Evolutionary conservation across 2,329 filamentous ascomycete species (phyloP).

Genomic region (Fonsecaea erecta): DNA sequence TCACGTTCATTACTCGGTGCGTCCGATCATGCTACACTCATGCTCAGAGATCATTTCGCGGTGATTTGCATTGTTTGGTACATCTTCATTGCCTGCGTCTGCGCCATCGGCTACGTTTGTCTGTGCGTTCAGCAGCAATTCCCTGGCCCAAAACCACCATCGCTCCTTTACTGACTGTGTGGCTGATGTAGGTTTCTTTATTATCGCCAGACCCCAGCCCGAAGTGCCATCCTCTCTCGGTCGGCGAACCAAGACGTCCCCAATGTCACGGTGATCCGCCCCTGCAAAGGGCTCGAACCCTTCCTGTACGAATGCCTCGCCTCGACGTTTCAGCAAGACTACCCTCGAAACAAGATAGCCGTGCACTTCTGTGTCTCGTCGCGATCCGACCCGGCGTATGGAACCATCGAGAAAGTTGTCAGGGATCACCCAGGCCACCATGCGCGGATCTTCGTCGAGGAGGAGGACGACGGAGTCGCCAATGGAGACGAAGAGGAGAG

Average conservation of each 20-base stretch:
- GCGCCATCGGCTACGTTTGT: slow-evolving; percentile 62
- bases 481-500: slow-evolving; percentile 47
- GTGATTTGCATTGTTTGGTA: slow-evolving; percentile 62
- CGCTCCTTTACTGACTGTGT: slow-evolving; percentile 26
- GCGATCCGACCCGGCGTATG: slow-evolving; percentile 74
- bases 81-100: slow-evolving; percentile 59
- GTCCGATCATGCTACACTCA: slow-evolving; percentile 33
- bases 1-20: background rate
- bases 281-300: slow-evolving; percentile 89
- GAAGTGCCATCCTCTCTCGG: slow-evolving; percentile 47
- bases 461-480: slow-evolving; percentile 68
- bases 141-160: background rate
- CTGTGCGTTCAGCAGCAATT: slow-evolving; percentile 52
- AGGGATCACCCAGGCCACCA: slow-evolving; percentile 74
- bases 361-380: slow-evolving; percentile 82
- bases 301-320: slow-evolving; percentile 90
- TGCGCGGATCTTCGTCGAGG: slow-evolving; percentile 75
- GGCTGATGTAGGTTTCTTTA: slow-evolving; percentile 55
- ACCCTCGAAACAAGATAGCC: slow-evolving; percentile 75
- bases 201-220: slow-evolving; percentile 54
- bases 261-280: slow-evolving; percentile 87
- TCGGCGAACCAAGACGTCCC: slow-evolving; percentile 61
- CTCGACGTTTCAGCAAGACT: slow-evolving; percentile 80
- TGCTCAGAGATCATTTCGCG: slow-evolving; percentile 45
- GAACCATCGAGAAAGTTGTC: slow-evolving; percentile 72